A percentile compares a stretch with the other conserved stretches of the same genome.
These are phyloP conservation scores for Aspergillus brasiliensis DNA, from an alignment of 2,329 filamentous ascomycete genomes.

Conservation along the genomic window DNA sequence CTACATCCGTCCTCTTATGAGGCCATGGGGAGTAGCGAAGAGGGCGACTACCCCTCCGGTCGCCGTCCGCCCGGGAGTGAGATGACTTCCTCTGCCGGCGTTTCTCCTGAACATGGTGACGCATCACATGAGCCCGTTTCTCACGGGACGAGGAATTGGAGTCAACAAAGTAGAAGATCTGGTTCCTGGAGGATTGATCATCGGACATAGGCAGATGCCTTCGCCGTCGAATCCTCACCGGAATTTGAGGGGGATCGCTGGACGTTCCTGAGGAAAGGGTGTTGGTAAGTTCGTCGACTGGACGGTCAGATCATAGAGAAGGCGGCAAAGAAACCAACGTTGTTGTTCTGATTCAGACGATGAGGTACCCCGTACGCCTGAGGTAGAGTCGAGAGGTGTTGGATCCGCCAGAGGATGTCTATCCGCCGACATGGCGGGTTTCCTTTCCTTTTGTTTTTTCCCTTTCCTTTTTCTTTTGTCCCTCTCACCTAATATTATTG, in stretches of 20 bases:
- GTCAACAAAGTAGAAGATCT: constrained; percentile 46
- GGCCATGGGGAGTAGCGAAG: constrained; percentile 29
- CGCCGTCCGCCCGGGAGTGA: constrained; percentile 19
- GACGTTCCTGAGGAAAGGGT: constrained; percentile 20
- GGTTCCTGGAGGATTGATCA: constrained; percentile 27
- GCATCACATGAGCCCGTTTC: constrained; percentile 49
- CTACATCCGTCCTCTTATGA: constrained; percentile 18
- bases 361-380: constrained; percentile 9
- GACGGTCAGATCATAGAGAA: background rate
- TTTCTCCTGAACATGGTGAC: constrained; percentile 48
- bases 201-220: constrained; percentile 28
- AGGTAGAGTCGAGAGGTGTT: constrained; percentile 14
- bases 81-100: constrained; percentile 35
- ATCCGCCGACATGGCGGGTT: constrained; percentile 22
- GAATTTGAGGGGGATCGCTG: constrained; percentile 18
- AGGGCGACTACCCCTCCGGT: constrained; percentile 17
- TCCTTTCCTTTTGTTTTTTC: background rate
- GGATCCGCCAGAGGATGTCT: constrained; percentile 18
- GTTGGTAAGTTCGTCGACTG: constrained; percentile 12
- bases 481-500: background rate
- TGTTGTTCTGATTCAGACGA: constrained; percentile 18
- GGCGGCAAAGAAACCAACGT: constrained; percentile 18
- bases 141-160: constrained; percentile 43
- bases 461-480: no score
- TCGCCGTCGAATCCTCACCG: constrained; percentile 27